Evolutionary conservation across 73 alveolate species (phyloP), one percentile per base, ranked within the genome.

Genomic region (Blepharisma stoltei): DNA sequence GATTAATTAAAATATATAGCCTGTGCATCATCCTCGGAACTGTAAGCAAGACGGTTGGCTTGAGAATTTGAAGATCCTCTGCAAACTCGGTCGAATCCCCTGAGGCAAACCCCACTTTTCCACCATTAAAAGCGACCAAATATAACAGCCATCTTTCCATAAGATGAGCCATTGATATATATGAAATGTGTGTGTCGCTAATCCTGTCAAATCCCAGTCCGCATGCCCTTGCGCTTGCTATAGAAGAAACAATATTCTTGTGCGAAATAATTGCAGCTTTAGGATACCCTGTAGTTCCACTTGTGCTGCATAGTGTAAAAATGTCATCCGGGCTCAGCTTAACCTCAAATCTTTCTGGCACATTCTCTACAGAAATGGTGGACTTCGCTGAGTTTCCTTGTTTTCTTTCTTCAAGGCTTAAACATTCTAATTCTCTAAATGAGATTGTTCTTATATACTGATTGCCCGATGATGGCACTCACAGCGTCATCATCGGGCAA

Each of bases 1-100:
- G 80, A 9, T 54, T 52, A 25, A 86, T 81, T 50, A 54, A 80
- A 23, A 82, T 91, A 68, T 86, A 89, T 49, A 92, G 54, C 71
- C 89, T 86, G 81, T 84, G 83, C 20, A 78, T 71, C 44, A 92
- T 71, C 54, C 93, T 49, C 9, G 97, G 95, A 9, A 92, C 95
- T 6, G 90, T 79, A 47, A 87, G 82, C 81, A 89, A 73, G 60
- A 82, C 11, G 4, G 94, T 85, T 20, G 97, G 97, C 77, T 88
- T 87, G 32, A 92, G 80, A 46, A 66, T 60, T 60, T 76, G 75
- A 23, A 92, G 71, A 68, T 92, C 95, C 54, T 92, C 97, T 20
- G 47, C 43, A 37, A 91, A 77, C 70, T 77, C 84, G 25, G 67
- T 32, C 1, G 90, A 71, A 67, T 85, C 85, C 6, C 96, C 95